These are phyloP conservation scores for Crithidia brevicula DNA, from an alignment of 208 protist species.

Conservation along the genomic window DNA sequence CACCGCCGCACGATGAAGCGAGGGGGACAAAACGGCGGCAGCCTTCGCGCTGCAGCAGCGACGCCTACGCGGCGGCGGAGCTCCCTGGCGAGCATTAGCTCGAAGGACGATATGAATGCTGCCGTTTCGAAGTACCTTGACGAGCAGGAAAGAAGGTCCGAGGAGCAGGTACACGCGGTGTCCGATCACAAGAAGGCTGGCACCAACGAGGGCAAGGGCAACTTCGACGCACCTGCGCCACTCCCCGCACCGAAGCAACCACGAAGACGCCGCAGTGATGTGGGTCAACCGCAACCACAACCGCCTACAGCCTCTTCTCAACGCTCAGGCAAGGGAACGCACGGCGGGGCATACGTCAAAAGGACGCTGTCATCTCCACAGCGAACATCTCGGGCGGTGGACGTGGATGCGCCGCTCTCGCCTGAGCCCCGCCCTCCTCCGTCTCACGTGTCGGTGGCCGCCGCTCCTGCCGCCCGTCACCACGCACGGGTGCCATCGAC, in stretches of 20 bases:
- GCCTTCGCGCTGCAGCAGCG: not conserved
- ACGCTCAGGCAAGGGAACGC: too few species aligned
- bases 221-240: conserved; percentile 3
- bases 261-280: not conserved
- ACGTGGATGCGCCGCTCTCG: not conserved
- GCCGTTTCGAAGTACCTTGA: conserved; percentile 8
- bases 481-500: not conserved
- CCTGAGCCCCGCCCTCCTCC: conserved; percentile 10
- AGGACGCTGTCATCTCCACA: not conserved
- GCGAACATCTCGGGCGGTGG: not conserved
- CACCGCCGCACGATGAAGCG: conserved; percentile 1
- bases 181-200: not conserved
- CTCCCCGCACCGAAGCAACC: conserved; percentile 12
- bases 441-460: not conserved
- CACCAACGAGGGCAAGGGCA: too few species aligned
- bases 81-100: conserved; percentile 3
- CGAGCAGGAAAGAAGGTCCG: not conserved
- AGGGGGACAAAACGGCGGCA: not conserved
- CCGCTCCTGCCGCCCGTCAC: not conserved
- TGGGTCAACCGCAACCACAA: not conserved
- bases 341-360: too few species aligned
- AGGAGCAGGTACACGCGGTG: not conserved
- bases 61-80: conserved; percentile 1
- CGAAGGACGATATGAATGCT: conserved; percentile 2
- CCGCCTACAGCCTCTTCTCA: too few species aligned